phyloP scores from a whole-genome alignment of 1,284 basidiomycete genomes.

The Naganishia sp. region DNA sequence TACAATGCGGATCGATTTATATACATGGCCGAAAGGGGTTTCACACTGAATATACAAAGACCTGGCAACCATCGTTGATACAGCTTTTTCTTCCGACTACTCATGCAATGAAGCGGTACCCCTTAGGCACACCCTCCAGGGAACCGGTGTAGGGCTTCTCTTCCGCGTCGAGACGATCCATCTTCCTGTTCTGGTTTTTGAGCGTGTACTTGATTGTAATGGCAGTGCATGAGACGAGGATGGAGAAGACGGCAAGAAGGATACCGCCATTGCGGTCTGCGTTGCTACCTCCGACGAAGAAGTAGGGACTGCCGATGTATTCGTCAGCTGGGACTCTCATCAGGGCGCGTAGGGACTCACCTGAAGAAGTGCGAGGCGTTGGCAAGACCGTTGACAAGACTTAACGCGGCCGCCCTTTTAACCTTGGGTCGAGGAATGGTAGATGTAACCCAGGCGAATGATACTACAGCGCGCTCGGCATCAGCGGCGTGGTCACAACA shows the following conservation, averaged over 20 bases:
- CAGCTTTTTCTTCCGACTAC: neutral
- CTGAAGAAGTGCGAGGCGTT: slow-evolving; percentile 33
- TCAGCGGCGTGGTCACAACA: neutral
- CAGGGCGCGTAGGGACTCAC: no score
- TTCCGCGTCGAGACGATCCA: slow-evolving; percentile 29
- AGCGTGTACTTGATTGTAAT: slow-evolving; percentile 31
- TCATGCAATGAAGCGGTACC: slow-evolving; percentile 32
- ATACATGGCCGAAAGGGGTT: no score
- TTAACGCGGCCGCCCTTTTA: slow-evolving; percentile 31
- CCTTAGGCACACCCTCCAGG: slow-evolving; percentile 33
- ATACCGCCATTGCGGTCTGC: slow-evolving; percentile 29
- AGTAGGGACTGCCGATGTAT: slow-evolving; percentile 19
- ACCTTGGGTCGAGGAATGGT: slow-evolving; percentile 30
- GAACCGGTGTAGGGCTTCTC: slow-evolving; percentile 30
- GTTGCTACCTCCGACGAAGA: slow-evolving; percentile 24
- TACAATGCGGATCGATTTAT: no score
- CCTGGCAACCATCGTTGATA: neutral
- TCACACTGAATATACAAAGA: no score
- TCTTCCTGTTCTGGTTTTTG: slow-evolving; percentile 28
- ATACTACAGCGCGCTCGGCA: neutral
- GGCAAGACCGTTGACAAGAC: slow-evolving; percentile 34
- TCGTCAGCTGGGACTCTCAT: no score
- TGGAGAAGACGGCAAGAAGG: slow-evolving; percentile 33
- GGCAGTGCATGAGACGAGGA: slow-evolving; percentile 19
- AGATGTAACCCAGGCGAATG: slow-evolving; percentile 34